These are phyloP conservation scores for Spizellomyces punctatus DNA, from an alignment of 192 early-diverging fungal genomes.

Conservation along the genomic window DNA sequence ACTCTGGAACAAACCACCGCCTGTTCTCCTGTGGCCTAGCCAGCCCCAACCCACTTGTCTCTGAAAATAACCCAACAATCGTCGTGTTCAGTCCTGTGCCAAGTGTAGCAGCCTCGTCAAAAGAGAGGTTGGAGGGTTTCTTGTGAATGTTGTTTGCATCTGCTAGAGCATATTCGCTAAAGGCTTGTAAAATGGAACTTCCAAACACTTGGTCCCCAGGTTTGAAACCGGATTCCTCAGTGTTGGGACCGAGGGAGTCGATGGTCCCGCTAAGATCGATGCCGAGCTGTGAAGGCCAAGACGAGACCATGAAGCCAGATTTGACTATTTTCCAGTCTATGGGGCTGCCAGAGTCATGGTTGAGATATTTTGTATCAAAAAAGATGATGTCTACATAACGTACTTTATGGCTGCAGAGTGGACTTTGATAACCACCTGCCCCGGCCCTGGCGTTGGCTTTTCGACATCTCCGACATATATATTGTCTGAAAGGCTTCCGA, in stretches of 20 bases:
- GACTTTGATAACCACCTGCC: slow-evolving; percentile 16
- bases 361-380: neutral
- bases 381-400: neutral
- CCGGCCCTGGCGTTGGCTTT: slow-evolving; percentile 1
- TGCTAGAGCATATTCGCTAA: slow-evolving; percentile 25
- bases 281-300: slow-evolving; percentile 26
- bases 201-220: slow-evolving; percentile 28
- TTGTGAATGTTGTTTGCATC: neutral
- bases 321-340: slow-evolving; percentile 23
- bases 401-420: slow-evolving; percentile 25
- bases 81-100: slow-evolving; percentile 9
- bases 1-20: slow-evolving; percentile 26
- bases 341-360: slow-evolving; percentile 19
- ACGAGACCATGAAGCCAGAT: slow-evolving; percentile 7
- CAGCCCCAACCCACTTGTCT: slow-evolving; percentile 11
- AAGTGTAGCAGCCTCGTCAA: slow-evolving; percentile 27
- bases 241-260: slow-evolving; percentile 8
- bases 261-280: slow-evolving; percentile 20
- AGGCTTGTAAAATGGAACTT: neutral
- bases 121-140: slow-evolving; percentile 21
- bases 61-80: slow-evolving; percentile 10
- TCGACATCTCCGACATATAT: slow-evolving; percentile 9
- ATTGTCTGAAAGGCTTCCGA: neutral
- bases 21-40: slow-evolving; percentile 14
- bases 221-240: neutral